Conservation (phyloP, 805 yeast genomes). For the Candida parachauliodes region DNA sequence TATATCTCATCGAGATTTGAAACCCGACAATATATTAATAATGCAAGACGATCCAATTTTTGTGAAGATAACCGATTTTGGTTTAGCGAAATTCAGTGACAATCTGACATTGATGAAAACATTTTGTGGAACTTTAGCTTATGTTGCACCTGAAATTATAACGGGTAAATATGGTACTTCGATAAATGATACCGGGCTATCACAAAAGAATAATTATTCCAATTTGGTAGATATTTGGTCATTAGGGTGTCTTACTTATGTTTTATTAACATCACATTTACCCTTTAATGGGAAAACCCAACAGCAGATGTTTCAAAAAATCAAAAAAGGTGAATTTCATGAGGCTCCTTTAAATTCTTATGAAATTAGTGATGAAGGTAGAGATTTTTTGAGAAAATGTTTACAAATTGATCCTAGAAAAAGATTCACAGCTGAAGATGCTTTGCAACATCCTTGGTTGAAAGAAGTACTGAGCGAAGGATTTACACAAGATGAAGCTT, state of each 20-base stretch:
- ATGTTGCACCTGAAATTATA: constrained; percentile 92
- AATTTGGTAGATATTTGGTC: constrained; percentile 97
- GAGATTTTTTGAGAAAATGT: constrained; percentile 66
- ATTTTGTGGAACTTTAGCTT: constrained; percentile 95
- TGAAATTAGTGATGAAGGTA: constrained; percentile 63
- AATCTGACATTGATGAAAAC: constrained; percentile 87
- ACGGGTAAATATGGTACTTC: constrained; percentile 49
- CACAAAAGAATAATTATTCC: constrained; percentile 49
- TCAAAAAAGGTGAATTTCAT: constrained; percentile 74
- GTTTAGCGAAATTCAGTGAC: constrained; percentile 86
- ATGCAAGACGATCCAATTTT: constrained; percentile 87
- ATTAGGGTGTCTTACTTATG: constrained; percentile 90
- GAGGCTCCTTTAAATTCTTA: constrained; percentile 67
- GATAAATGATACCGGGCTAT: constrained; percentile 6
- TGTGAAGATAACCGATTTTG: constrained; percentile 95
- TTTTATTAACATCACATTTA: constrained; percentile 84
- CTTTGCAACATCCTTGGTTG: constrained; percentile 84
- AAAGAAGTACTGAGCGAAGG: constrained; percentile 24
- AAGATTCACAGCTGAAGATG: constrained; percentile 72
- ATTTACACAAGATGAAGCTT: constrained; percentile 19
- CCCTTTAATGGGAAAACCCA: constrained; percentile 95
- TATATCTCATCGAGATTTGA: constrained; percentile 92
- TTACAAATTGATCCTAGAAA: constrained; percentile 72
- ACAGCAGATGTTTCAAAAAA: constrained; percentile 74
- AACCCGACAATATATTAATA: constrained; percentile 92